These are phyloP conservation scores for Primulina eburnea DNA, from an alignment of 257 asterid species.

Conservation along the genomic window DNA sequence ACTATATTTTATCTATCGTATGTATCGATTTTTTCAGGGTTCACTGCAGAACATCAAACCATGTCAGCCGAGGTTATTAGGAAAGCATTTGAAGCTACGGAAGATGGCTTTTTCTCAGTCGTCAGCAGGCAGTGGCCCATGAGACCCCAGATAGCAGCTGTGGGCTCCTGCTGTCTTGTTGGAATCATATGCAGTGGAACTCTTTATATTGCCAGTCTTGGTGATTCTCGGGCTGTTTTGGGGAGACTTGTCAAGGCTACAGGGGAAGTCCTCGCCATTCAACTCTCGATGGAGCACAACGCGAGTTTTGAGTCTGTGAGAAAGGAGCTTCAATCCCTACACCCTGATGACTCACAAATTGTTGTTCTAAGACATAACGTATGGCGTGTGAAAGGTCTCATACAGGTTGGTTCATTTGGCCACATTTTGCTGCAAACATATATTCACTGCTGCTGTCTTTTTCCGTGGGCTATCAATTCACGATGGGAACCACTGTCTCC, in stretches of 20 bases:
- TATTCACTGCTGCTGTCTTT: not conserved
- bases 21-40: constrained; percentile 37
- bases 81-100: constrained; percentile 69
- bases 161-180: constrained; percentile 88
- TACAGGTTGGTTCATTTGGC: constrained; percentile 52
- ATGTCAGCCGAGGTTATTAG: constrained; percentile 61
- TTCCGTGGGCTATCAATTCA: not conserved
- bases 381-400: constrained; percentile 89
- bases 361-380: constrained; percentile 79
- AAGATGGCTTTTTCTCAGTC: constrained; percentile 60
- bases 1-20: not conserved
- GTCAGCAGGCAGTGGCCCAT: constrained; percentile 58
- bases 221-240: constrained; percentile 85
- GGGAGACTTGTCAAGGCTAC: constrained; percentile 66
- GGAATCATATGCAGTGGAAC: constrained; percentile 67
- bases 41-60: constrained; percentile 53
- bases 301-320: constrained; percentile 71
- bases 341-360: constrained; percentile 80
- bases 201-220: constrained; percentile 71
- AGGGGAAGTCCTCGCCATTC: constrained; percentile 69
- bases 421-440: constrained; percentile 10
- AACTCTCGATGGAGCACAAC: constrained; percentile 76
- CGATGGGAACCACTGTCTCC: not conserved
- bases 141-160: constrained; percentile 75
- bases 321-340: constrained; percentile 63